These are phyloP conservation scores for Trichoderma gracile DNA, from an alignment of 2,329 filamentous ascomycete species.

Conservation along the genomic window DNA sequence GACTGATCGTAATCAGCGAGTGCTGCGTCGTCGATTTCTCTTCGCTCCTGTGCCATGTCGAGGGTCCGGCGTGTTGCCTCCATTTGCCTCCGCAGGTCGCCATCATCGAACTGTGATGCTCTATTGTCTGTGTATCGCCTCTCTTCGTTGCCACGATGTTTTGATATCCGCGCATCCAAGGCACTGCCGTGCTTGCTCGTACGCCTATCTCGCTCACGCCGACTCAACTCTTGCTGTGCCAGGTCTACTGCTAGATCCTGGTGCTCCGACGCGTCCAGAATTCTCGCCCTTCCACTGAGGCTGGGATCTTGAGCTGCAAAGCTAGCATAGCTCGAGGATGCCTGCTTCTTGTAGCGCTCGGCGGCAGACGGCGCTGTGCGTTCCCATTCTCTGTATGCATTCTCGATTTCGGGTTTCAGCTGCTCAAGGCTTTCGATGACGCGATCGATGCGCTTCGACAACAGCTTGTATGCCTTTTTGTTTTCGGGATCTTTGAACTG, in stretches of 20 bases:
- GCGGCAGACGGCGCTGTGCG: conserved; percentile 45
- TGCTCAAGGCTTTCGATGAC: conserved; percentile 72
- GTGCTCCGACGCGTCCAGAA: conserved; percentile 70
- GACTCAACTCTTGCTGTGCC: conserved; percentile 69
- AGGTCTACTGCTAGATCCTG: conserved; percentile 75
- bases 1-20: conserved; percentile 34
- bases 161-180: conserved; percentile 47
- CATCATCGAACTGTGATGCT: conserved; percentile 39
- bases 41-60: conserved; percentile 39
- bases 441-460: conserved; percentile 52
- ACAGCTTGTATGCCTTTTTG: conserved; percentile 59
- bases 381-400: conserved; percentile 67
- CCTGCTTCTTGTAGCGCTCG: not conserved
- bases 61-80: conserved; percentile 52
- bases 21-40: conserved; percentile 28
- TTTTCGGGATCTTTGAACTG: conserved; percentile 68
- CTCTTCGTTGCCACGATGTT: not conserved
- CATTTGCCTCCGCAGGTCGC: conserved; percentile 54
- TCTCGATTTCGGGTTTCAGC: conserved; percentile 76
- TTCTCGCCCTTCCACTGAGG: conserved; percentile 55
- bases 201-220: conserved; percentile 63
- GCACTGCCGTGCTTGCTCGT: conserved; percentile 58
- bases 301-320: conserved; percentile 62
- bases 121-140: not conserved
- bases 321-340: conserved; percentile 41